phyloP scores from a whole-genome alignment of 75 land plant species.

The Azolla pinnata region DNA sequence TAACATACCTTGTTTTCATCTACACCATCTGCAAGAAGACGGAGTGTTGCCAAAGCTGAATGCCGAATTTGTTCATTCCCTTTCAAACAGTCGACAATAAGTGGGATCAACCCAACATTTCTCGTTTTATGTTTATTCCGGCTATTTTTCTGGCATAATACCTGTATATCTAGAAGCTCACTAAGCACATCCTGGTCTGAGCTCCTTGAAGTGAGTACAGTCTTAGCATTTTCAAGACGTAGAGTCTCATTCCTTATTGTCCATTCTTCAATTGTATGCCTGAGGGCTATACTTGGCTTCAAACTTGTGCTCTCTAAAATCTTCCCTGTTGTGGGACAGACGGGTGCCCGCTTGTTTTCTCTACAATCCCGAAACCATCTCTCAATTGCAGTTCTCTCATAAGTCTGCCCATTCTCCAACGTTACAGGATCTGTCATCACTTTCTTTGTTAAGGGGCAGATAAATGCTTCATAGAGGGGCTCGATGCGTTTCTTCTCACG shows the following conservation, averaged over 20 bases:
- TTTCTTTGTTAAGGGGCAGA: constrained; percentile 85
- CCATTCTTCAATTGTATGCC: constrained; percentile 86
- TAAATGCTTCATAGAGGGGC: constrained; percentile 74
- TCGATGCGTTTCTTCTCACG: constrained; percentile 40
- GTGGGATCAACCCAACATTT: constrained; percentile 49
- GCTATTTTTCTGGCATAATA: constrained; percentile 40
- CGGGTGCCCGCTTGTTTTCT: constrained; percentile 48
- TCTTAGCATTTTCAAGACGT: constrained; percentile 49
- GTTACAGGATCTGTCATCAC: constrained; percentile 94
- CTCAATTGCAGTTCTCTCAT: constrained; percentile 77
- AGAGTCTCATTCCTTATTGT: constrained; percentile 68
- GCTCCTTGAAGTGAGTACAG: constrained; percentile 24
- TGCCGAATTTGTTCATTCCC: constrained; percentile 40
- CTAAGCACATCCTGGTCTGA: constrained; percentile 40
- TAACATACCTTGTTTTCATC: constrained; percentile 73
- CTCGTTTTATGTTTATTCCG: constrained; percentile 47
- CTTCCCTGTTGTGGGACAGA: constrained; percentile 63
- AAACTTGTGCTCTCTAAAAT: constrained; percentile 43
- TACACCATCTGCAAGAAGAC: constrained; percentile 53
- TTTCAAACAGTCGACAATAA: constrained; percentile 53
- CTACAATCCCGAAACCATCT: constrained; percentile 68
- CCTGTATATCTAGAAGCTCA: constrained; percentile 52
- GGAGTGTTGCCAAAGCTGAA: constrained; percentile 55
- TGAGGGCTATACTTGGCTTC: constrained; percentile 71
- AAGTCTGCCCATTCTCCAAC: constrained; percentile 76